These are phyloP conservation scores for Torulaspora globosa DNA, from an alignment of 1,139 yeast genomes.

Conservation along the genomic window DNA sequence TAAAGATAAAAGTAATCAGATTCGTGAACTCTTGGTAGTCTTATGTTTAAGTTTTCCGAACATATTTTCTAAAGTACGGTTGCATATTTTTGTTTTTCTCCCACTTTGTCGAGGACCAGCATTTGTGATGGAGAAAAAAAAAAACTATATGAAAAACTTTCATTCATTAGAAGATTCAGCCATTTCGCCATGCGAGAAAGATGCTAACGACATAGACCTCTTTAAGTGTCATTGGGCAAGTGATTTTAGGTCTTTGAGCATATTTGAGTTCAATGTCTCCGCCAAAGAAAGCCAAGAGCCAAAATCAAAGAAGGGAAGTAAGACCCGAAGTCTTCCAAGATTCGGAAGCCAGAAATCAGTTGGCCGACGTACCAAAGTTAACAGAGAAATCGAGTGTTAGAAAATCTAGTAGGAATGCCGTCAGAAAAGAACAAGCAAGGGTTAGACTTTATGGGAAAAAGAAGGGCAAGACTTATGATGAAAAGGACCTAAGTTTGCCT, in stretches of 20 bases:
- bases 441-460: constrained; percentile 67
- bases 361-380: constrained; percentile 57
- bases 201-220: background rate
- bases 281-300: constrained; percentile 15
- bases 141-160: constrained; percentile 1
- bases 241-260: background rate
- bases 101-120: too few relatives aligned
- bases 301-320: constrained; percentile 46
- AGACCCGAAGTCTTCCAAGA: constrained; percentile 66
- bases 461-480: constrained; percentile 56
- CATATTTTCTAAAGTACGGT: too few relatives aligned
- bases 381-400: constrained; percentile 56
- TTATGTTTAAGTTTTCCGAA: too few relatives aligned
- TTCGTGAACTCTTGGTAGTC: too few relatives aligned
- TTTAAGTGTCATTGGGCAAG: background rate
- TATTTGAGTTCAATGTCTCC: constrained; percentile 4
- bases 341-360: constrained; percentile 59
- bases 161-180: background rate
- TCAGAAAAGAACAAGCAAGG: constrained; percentile 62
- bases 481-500: constrained; percentile 75
- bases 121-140: background rate
- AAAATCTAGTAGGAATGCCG: constrained; percentile 49
- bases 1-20: too few relatives aligned
- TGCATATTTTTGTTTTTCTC: too few relatives aligned
- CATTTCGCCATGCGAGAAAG: background rate